A percentile compares a stretch with the other conserved stretches of the same genome.
phyloP scores from a whole-genome alignment of 2,329 filamentous ascomycete species.

The Rhynchosporium agropyri region DNA sequence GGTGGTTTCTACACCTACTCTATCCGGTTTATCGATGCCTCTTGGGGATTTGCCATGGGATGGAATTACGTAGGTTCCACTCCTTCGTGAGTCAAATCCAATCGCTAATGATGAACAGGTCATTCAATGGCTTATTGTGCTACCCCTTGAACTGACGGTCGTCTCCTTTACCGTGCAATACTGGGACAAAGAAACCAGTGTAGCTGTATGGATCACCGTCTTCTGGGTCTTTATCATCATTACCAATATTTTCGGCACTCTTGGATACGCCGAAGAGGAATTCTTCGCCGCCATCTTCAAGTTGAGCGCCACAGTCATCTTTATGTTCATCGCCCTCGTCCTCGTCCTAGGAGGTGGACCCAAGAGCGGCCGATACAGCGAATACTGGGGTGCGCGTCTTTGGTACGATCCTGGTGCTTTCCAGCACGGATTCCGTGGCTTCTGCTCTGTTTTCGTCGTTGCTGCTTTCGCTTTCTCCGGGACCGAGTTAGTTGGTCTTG shows the following conservation, averaged over 20 bases:
- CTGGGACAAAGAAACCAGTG: slow-evolving; percentile 51
- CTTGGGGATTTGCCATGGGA: slow-evolving; percentile 19
- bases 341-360: slow-evolving; percentile 73
- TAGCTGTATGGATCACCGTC: slow-evolving; percentile 59
- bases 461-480: slow-evolving; percentile 76
- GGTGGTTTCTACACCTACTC: slow-evolving; percentile 22
- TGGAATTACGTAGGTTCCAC: slow-evolving; percentile 16
- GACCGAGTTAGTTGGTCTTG: slow-evolving; percentile 74
- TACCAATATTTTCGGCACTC: slow-evolving; percentile 59
- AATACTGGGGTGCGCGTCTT: slow-evolving; percentile 59
- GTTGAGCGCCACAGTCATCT: slow-evolving; percentile 59
- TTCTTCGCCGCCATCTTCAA: slow-evolving; percentile 61
- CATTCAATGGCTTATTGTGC: slow-evolving; percentile 51
- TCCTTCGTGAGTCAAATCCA: not conserved
- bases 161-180: slow-evolving; percentile 56
- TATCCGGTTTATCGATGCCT: slow-evolving; percentile 20
- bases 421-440: slow-evolving; percentile 77
- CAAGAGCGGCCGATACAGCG: slow-evolving; percentile 69
- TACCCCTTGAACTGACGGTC: slow-evolving; percentile 58
- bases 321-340: slow-evolving; percentile 49
- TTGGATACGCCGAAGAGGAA: slow-evolving; percentile 57
- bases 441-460: slow-evolving; percentile 75
- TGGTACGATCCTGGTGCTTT: slow-evolving; percentile 82
- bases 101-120: slow-evolving; percentile 7
- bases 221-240: slow-evolving; percentile 54